Conservation (phyloP, 2,329 filamentous ascomycete genomes). For the Nothophoma quercina region DNA sequence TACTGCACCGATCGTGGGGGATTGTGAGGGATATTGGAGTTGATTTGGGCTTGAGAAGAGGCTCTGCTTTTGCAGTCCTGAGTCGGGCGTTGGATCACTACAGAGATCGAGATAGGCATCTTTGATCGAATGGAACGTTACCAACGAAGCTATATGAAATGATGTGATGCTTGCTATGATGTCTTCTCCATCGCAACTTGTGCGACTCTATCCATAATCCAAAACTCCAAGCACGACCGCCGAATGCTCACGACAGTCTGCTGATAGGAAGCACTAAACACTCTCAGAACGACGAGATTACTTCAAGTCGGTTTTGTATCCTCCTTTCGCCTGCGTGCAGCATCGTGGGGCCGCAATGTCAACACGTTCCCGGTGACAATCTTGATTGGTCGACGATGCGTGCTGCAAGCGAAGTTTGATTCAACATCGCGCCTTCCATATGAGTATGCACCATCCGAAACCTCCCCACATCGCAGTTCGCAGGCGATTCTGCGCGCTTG, state of each 20-base stretch:
- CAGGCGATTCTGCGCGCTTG: neutral
- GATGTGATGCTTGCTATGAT: neutral
- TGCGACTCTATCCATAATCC: too few relatives aligned
- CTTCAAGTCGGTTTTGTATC: too few relatives aligned
- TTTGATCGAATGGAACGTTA: neutral
- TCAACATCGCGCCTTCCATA: neutral
- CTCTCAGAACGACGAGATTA: too few relatives aligned
- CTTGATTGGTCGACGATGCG: slow-evolving; percentile 4
- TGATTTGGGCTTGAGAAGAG: neutral
- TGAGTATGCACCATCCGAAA: neutral
- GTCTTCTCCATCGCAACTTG: too few relatives aligned
- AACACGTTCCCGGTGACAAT: neutral
- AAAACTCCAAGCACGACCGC: too few relatives aligned
- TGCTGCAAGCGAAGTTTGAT: slow-evolving; percentile 9
- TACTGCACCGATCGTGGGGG: neutral
- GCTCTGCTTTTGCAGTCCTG: neutral
- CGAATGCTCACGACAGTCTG: too few relatives aligned
- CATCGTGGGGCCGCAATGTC: too few relatives aligned
- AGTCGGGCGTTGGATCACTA: neutral
- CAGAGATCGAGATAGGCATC: neutral
- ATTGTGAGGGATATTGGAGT: neutral
- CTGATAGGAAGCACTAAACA: too few relatives aligned
- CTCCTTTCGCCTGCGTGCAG: too few relatives aligned
- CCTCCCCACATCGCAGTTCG: neutral
- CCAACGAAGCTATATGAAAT: neutral